Evolutionary conservation across 2,329 filamentous ascomycete species (phyloP).

Genomic region (Chrysosporium keratinophilum): DNA sequence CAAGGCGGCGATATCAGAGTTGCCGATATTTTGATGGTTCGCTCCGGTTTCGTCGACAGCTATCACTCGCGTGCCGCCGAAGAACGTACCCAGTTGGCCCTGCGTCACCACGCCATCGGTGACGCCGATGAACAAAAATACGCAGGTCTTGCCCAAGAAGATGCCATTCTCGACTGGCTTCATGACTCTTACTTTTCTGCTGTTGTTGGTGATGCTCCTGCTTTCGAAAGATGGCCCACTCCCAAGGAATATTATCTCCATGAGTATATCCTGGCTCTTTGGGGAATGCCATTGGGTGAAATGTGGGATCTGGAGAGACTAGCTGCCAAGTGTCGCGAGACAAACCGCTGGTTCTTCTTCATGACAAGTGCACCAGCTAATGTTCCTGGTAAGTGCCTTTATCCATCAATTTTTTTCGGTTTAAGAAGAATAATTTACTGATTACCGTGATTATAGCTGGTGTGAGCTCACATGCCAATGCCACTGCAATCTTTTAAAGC

Average conservation of each 20-base stretch:
- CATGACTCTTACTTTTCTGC: slow-evolving; percentile 60
- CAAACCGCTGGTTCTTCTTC: slow-evolving; percentile 34
- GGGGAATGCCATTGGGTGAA: slow-evolving; percentile 38
- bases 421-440: slow-evolving; percentile 1
- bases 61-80: slow-evolving; percentile 40
- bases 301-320: slow-evolving; percentile 38
- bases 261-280: slow-evolving; percentile 35
- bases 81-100: slow-evolving; percentile 26
- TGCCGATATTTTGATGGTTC: slow-evolving; percentile 57
- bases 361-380: slow-evolving; percentile 36
- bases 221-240: slow-evolving; percentile 55
- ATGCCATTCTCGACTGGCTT: slow-evolving; percentile 53
- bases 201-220: slow-evolving; percentile 52
- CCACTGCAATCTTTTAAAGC: slow-evolving; percentile 21
- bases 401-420: background rate
- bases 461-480: slow-evolving; percentile 24
- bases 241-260: slow-evolving; percentile 28
- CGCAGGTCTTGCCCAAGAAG: slow-evolving; percentile 44
- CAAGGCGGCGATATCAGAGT: slow-evolving; percentile 47
- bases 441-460: slow-evolving; percentile 15
- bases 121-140: slow-evolving; percentile 35
- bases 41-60: slow-evolving; percentile 52
- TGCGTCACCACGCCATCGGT: slow-evolving; percentile 21
- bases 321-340: slow-evolving; percentile 27
- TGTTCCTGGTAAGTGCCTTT: slow-evolving; percentile 27